Percentiles rank a stretch among this genome's conserved stretches.
Evolutionary conservation across 2,329 filamentous ascomycete species (phyloP).

Genomic region (Xylariaceae sp.): DNA sequence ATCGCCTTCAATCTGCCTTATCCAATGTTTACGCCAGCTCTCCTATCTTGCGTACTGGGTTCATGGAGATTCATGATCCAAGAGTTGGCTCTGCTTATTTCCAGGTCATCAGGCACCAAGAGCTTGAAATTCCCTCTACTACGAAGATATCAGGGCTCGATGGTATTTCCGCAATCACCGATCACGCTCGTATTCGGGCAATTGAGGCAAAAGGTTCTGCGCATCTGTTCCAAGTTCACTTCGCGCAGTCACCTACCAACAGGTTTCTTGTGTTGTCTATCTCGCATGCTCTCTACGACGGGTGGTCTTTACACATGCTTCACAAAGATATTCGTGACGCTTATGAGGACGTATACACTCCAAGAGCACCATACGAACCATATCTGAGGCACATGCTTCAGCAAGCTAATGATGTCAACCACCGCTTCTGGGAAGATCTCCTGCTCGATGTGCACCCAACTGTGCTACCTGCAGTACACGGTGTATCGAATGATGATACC

Average conservation of each 20-base stretch:
- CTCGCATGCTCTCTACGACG: slow-evolving; percentile 85
- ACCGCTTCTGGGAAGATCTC: slow-evolving; percentile 67
- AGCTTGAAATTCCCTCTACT: slow-evolving; percentile 18
- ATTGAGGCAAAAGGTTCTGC: slow-evolving; percentile 31
- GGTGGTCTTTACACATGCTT: slow-evolving; percentile 73
- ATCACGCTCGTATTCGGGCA: slow-evolving; percentile 37
- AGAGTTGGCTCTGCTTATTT: slow-evolving; percentile 48
- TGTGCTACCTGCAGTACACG: slow-evolving; percentile 21
- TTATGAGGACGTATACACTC: slow-evolving; percentile 47
- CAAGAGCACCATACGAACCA: slow-evolving; percentile 46
- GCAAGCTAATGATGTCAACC: slow-evolving; percentile 39
- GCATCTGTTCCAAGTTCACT: slow-evolving; percentile 47
- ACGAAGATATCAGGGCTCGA: slow-evolving; percentile 26
- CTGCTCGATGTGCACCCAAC: slow-evolving; percentile 50
- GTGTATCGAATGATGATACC: background rate
- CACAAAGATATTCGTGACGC: slow-evolving; percentile 66
- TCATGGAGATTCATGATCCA: slow-evolving; percentile 62
- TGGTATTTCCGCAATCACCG: slow-evolving; percentile 35
- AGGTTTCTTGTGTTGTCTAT: slow-evolving; percentile 63
- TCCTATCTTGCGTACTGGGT: slow-evolving; percentile 72
- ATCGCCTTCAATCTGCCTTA: slow-evolving; percentile 60
- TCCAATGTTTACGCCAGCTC: slow-evolving; percentile 52
- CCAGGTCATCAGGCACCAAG: slow-evolving; percentile 41
- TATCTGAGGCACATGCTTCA: slow-evolving; percentile 54
- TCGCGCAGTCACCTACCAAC: slow-evolving; percentile 33